Evolutionary conservation across 495 filamentous ascomycete genomes (phyloP).

Genomic region (Achaetomiella virescens): DNA sequence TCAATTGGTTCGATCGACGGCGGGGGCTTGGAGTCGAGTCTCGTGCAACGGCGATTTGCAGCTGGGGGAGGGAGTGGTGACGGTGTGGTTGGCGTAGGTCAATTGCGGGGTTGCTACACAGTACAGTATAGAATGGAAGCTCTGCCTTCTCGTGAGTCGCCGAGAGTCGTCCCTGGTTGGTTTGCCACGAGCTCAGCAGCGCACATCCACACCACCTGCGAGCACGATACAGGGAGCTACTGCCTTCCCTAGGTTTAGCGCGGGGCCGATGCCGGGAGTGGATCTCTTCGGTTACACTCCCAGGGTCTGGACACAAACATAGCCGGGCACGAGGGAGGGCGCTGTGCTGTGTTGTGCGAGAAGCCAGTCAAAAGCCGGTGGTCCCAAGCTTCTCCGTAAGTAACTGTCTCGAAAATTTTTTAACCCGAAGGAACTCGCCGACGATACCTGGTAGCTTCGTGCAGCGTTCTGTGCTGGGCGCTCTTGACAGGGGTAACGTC

Average conservation of each 20-base stretch:
- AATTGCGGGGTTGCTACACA: constrained; percentile 32
- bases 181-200: constrained; percentile 2
- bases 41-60: constrained; percentile 14
- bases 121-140: constrained; percentile 24
- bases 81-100: constrained; percentile 22
- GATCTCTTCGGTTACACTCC: neutral
- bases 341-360: neutral
- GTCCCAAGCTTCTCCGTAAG: too few relatives aligned
- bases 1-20: constrained; percentile 22
- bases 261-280: constrained; percentile 2
- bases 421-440: neutral
- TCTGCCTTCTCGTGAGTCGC: constrained; percentile 18
- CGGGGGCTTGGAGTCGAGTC: constrained; percentile 1
- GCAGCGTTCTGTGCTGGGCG: neutral
- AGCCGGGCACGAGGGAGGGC: too few relatives aligned
- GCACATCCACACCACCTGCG: constrained; percentile 16
- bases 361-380: too few relatives aligned
- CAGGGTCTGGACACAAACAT: neutral
- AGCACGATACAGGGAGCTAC: neutral
- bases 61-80: constrained; percentile 11
- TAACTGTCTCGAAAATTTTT: too few relatives aligned
- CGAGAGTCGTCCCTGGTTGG: constrained; percentile 17
- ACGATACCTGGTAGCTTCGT: constrained; percentile 12
- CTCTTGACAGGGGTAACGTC: constrained; percentile 13
- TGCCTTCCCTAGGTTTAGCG: neutral